Percentiles rank a stretch among this genome's conserved stretches.
Evolutionary conservation across 1,284 basidiomycete genomes (phyloP).

Genomic region (Cutaneotrichosporon arboriforme): DNA sequence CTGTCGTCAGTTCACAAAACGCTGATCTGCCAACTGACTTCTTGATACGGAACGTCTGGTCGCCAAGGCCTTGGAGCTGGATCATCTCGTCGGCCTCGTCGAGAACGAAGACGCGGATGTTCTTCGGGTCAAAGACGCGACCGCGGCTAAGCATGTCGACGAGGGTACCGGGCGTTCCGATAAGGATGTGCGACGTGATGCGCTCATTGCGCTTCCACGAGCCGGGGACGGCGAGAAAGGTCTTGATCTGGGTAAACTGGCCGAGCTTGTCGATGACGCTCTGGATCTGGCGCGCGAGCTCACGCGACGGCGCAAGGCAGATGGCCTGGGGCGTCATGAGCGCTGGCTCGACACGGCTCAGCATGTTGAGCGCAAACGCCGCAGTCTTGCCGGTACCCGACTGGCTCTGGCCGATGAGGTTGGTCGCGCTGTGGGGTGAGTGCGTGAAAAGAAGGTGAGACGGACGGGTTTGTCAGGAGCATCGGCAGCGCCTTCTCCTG

Average conservation of each 20-base stretch:
- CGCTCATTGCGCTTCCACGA: conserved; percentile 51
- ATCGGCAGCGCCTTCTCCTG: conserved; percentile 95
- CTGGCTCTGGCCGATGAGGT: conserved; percentile 99
- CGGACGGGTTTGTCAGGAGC: conserved; percentile 82
- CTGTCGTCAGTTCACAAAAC: conserved; percentile 22
- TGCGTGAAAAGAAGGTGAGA: conserved; percentile 13
- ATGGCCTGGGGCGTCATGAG: conserved; percentile 84
- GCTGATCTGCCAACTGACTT: conserved; percentile 72
- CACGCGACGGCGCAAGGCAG: conserved; percentile 89
- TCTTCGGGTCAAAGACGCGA: conserved; percentile 57
- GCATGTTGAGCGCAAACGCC: conserved; percentile 96
- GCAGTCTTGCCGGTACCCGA: conserved; percentile 99
- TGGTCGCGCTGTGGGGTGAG: conserved; percentile 64
- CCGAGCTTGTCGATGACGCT: conserved; percentile 91
- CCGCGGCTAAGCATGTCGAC: conserved; percentile 64
- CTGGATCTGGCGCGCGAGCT: conserved; percentile 96
- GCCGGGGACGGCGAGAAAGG: conserved; percentile 91
- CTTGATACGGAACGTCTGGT: conserved; percentile 91
- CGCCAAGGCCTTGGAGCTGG: conserved; percentile 91
- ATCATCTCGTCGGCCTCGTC: conserved; percentile 99
- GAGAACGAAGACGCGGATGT: conserved; percentile 89
- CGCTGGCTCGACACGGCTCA: conserved; percentile 83
- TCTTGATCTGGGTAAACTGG: conserved; percentile 86
- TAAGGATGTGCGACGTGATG: conserved; percentile 82
- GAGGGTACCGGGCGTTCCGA: conserved; percentile 96